A percentile compares a stretch with the other conserved stretches of the same genome.
Evolutionary conservation across 441 rosid species (phyloP).

Genomic region (Adansonia madagascariensis): DNA sequence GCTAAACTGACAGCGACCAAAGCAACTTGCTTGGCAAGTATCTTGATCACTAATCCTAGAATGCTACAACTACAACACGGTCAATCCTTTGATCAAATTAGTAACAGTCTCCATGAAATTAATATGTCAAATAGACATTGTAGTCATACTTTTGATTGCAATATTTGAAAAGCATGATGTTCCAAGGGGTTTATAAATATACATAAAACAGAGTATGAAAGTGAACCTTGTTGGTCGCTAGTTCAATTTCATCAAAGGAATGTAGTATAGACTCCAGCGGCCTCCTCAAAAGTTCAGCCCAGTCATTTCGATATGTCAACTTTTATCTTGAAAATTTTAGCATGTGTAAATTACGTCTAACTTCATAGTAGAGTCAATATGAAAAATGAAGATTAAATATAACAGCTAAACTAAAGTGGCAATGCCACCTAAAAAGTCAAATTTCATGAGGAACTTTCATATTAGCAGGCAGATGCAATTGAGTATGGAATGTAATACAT

Average conservation of each 20-base stretch:
- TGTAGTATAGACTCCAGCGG: background rate
- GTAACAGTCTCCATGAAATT: background rate
- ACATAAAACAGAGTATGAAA: background rate
- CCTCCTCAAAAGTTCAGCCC: background rate
- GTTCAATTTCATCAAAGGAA: slow-evolving; percentile 1
- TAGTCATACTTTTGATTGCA: background rate
- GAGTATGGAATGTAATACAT: background rate
- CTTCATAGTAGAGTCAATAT: background rate
- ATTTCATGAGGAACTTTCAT: background rate
- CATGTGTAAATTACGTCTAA: background rate
- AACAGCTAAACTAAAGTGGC: background rate
- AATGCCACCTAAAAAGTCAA: background rate
- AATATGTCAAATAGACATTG: background rate
- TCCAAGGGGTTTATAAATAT: background rate
- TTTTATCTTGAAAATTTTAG: slow-evolving; percentile 6
- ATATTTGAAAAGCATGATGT: background rate
- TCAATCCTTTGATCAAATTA: background rate
- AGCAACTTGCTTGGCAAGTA: slow-evolving; percentile 1
- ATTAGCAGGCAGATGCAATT: background rate
- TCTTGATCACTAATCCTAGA: background rate
- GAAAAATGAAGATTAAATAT: background rate
- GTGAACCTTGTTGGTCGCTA: background rate
- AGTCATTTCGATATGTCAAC: background rate
- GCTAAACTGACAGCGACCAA: background rate
- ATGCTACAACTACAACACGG: background rate